These are phyloP conservation scores for Aspergillus ruber DNA, from an alignment of 2,329 filamentous ascomycete genomes.

Conservation along the genomic window DNA sequence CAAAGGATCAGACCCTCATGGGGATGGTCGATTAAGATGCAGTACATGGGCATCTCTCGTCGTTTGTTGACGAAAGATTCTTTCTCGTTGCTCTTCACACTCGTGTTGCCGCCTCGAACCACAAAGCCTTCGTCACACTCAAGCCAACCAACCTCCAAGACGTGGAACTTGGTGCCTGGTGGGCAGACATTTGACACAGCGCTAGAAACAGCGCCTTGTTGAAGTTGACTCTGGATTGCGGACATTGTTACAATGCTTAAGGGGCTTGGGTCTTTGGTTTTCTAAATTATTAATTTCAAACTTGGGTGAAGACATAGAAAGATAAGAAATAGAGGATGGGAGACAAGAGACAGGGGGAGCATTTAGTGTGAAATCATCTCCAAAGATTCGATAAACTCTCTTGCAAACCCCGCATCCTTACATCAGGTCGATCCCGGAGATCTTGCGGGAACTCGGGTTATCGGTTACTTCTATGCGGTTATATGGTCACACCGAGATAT, in stretches of 20 bases:
- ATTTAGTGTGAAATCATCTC: too few species aligned
- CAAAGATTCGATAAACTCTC: too few species aligned
- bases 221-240: constrained; percentile 5
- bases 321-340: too few species aligned
- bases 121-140: constrained; percentile 10
- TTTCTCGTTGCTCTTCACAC: constrained; percentile 5
- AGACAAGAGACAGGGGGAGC: too few species aligned
- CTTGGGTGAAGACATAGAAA: too few species aligned
- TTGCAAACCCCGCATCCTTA: too few species aligned
- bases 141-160: constrained; percentile 8
- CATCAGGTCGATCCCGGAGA: too few species aligned
- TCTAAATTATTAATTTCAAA: too few species aligned
- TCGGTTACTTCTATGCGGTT: too few species aligned
- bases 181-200: constrained; percentile 8
- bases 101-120: constrained; percentile 6
- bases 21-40: constrained; percentile 8
- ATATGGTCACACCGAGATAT: too few species aligned
- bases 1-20: constrained; percentile 9
- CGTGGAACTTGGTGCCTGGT: constrained; percentile 5
- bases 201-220: constrained; percentile 6
- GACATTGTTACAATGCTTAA: constrained; percentile 1
- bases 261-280: too few species aligned
- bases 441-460: too few species aligned
- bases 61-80: constrained; percentile 7
- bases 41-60: constrained; percentile 9